These are phyloP conservation scores for Suillus ampliporus DNA, from an alignment of 768 basidiomycete genomes.

Conservation along the genomic window DNA sequence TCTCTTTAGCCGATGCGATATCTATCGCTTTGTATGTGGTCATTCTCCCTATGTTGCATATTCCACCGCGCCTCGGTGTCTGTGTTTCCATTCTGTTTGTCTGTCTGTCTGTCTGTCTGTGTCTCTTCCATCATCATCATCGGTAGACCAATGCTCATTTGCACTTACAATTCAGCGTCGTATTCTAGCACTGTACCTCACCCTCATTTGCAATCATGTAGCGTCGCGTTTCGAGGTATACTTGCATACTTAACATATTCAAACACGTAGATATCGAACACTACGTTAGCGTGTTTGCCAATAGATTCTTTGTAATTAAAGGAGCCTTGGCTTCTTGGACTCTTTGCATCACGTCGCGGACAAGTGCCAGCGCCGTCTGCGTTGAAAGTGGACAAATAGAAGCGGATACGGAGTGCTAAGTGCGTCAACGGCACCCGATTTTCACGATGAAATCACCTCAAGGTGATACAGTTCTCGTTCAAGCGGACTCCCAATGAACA, in stretches of 20 bases:
- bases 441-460: background rate
- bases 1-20: constrained; percentile 4
- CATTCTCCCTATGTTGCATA: constrained; percentile 5
- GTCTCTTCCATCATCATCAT: constrained; percentile 8
- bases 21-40: constrained; percentile 10
- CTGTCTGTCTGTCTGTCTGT: background rate
- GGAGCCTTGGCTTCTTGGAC: background rate
- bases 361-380: background rate
- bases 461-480: background rate
- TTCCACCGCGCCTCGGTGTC: background rate
- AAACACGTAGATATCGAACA: constrained; percentile 7
- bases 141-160: constrained; percentile 16
- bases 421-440: background rate
- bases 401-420: background rate
- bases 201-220: constrained; percentile 13
- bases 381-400: background rate
- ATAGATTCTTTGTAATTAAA: background rate
- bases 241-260: constrained; percentile 7
- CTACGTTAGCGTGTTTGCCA: background rate
- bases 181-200: constrained; percentile 19
- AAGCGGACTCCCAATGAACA: background rate
- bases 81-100: background rate
- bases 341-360: background rate
- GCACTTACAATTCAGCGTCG: constrained; percentile 13
- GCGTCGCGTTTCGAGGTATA: constrained; percentile 10